Base-by-base conservation (phyloP, 2,329 filamentous ascomycete species). In the Colletotrichum destructivum region DNA sequence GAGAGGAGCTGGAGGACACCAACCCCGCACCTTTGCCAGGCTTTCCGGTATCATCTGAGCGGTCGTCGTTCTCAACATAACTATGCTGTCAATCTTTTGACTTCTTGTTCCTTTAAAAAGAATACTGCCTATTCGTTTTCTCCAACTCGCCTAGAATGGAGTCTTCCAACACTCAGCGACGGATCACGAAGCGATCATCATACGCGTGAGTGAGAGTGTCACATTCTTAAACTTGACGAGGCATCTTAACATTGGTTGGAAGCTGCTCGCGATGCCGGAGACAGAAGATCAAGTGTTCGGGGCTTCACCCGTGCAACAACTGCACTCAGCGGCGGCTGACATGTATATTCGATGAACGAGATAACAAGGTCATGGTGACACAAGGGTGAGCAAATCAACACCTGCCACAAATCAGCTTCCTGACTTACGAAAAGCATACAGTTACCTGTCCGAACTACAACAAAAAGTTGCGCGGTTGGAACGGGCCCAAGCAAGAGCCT, bases 331-430 rank as follows among this genome's bases (percentile, higher is more conserved):
- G 68, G 44, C 68, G 63, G 56, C 23, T 71, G 42, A 62, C 63
- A 18, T 71, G 62, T 46, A 66, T 69, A 54, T 69, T 69, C 21
- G 66, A 69, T 13, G 66, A 69, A 46, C 61, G 66, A 38, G 66
- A 69, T 26, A 69, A 69, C 62, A 69, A 69, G 54, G 66, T 69
- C 23, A 69, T 69, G 66, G 66, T 69, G 38, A 69, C 66, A n/a
- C 61, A 69, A 46, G 61, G 66, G 66, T 69, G 11, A 31, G 61
- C 16, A 3, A 23, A 8, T 18, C 23, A 8, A n/a, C 5, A 16
- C 47, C 12, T 16, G 26, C 5, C 11, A 18, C 7, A n/a, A 26
- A 11, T 4, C 1, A 21, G 40, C 23, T 18, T 26, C 35, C 9
- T 44, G 16, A 40, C 23, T 38, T 13, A 21, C 18, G 6, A 18